Evolutionary conservation across 2,329 filamentous ascomycete species (phyloP).

Genomic region (Claviceps sp.): DNA sequence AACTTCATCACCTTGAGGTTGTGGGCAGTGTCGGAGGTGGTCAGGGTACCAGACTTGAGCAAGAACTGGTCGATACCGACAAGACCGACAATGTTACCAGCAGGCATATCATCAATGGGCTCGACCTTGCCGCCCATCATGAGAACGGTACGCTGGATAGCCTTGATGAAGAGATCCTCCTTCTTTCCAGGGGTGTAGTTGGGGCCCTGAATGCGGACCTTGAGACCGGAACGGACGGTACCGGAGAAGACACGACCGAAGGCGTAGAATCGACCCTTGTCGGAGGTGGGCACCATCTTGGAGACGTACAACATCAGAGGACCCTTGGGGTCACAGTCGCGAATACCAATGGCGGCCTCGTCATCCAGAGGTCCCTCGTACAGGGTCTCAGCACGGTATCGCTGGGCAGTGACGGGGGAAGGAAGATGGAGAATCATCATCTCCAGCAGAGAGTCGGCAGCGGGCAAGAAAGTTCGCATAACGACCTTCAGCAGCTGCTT

Average conservation of each 20-base stretch:
- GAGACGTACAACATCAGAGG: constrained; percentile 99
- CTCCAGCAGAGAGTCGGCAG: constrained; percentile 94
- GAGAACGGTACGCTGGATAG: constrained; percentile 97
- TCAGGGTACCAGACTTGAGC: constrained; percentile 99
- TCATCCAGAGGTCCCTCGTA: constrained; percentile 97
- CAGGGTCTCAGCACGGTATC: constrained; percentile 94
- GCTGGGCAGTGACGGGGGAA: constrained; percentile 89
- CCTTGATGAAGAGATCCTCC: constrained; percentile 98
- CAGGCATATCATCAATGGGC: constrained; percentile 96
- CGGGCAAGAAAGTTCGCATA: constrained; percentile 98
- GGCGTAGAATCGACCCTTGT: constrained; percentile 99
- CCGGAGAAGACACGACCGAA: constrained; percentile 99
- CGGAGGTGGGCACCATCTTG: constrained; percentile 99
- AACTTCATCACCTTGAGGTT: constrained; percentile 99
- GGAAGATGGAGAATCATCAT: constrained; percentile 99
- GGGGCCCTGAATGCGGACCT: constrained; percentile 99
- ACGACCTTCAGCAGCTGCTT: constrained; percentile 96
- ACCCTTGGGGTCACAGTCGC: constrained; percentile 94
- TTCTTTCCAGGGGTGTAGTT: constrained; percentile 98
- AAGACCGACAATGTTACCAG: constrained; percentile 98
- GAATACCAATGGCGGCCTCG: constrained; percentile 87
- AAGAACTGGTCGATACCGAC: constrained; percentile 99
- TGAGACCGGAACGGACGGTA: constrained; percentile 93
- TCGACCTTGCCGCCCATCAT: constrained; percentile 99
- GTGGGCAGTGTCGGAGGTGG: constrained; percentile 93